phyloP scores from a whole-genome alignment of 106 monocot species.

The Triglochin maritima region DNA sequence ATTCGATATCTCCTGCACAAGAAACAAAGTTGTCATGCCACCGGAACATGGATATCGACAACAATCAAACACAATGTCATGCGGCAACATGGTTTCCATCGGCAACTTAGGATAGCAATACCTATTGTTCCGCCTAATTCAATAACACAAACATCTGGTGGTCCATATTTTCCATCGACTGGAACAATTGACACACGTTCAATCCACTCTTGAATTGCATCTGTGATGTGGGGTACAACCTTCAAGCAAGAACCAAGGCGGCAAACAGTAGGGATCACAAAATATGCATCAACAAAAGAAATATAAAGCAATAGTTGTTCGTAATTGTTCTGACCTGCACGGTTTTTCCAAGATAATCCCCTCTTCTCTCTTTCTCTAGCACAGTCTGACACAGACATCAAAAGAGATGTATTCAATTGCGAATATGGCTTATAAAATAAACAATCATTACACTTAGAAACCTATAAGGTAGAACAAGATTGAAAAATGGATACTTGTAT shows the following conservation, averaged over 20 bases:
- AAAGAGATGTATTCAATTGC: not conserved
- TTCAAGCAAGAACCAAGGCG: conserved; percentile 9
- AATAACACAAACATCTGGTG: conserved; percentile 23
- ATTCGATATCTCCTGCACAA: conserved; percentile 80
- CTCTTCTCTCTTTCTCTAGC: conserved; percentile 57
- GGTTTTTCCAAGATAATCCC: conserved; percentile 67
- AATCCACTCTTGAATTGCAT: conserved; percentile 27
- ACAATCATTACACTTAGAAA: too few species aligned
- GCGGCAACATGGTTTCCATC: not conserved
- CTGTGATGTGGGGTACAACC: conserved; percentile 27
- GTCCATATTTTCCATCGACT: conserved; percentile 25
- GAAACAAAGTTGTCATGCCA: not conserved
- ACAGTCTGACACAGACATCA: conserved; percentile 27
- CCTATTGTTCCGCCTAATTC: conserved; percentile 26
- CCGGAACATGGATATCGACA: not conserved
- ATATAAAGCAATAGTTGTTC: not conserved
- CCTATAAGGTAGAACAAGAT: too few species aligned
- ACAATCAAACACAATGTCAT: not conserved
- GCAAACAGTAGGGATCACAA: not conserved
- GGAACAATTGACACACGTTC: conserved; percentile 14
- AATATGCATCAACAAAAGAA: not conserved
- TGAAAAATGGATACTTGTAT: too few species aligned
- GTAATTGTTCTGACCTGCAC: conserved; percentile 35
- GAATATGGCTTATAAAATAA: not conserved
- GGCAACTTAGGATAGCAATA: not conserved